Base-by-base conservation (phyloP, 306 rosid genomes). In the Coriaria nepalensis region DNA sequence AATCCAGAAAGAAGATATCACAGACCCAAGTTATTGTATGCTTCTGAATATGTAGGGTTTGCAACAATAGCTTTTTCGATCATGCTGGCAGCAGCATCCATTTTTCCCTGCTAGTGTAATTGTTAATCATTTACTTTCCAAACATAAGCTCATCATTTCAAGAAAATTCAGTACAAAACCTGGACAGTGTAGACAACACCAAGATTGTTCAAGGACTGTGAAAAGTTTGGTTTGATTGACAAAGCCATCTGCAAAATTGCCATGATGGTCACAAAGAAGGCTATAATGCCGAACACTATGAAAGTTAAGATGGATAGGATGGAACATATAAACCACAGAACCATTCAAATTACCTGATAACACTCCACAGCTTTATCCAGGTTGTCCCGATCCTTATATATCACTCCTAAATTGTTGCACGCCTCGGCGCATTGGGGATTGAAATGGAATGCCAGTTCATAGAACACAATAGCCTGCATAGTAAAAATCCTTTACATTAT, bases 111-210 rank as follows among this genome's bases (percentile, higher is more conserved):
- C 47, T 56, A 70, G 13, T 59, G 36, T 50, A 52, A 72, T 12
- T 12, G 42, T 51, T 45, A 55, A 34, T 66, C 49, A 57, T 46
- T 49, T 15, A 66, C 65, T 42, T 13, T 42, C 5, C 8, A 6
- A 55, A 42, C 63, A 56, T 32, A 33, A 54, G 49, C 47, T 36
- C 45, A 48, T 66, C 13, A 43, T 57, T 52, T 60, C 53, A 6
- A 36, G 45, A 45, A 53, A 4, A 35, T 5, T 48, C 41, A 20
- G 66, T 40, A 57, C 63, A 41, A 60, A 52, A 85, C 98, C 96
- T 92, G 98, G 52, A 92, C 98, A 50, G 98, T 92, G 78, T 79
- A 85, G 47, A 92, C 98, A 61, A 92, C 98, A 40, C 98, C 98
- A 59, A 92, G 95, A 65, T 92, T 92, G 76, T 92, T 92, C 81